phyloP scores from a whole-genome alignment of 2,329 filamentous ascomycete genomes.

The Aspergillus sp. region DNA sequence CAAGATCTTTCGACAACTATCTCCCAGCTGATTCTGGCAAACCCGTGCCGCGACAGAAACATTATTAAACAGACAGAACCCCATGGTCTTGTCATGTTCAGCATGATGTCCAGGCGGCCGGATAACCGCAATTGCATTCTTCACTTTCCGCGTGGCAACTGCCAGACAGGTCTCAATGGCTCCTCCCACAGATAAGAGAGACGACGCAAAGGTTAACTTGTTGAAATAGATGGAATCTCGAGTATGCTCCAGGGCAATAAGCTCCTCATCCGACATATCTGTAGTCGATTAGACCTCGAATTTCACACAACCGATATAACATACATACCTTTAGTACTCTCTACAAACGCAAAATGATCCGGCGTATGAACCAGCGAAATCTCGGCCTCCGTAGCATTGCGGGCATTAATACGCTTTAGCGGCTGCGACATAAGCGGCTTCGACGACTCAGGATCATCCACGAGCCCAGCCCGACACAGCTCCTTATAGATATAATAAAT shows the following conservation, averaged over 20 bases:
- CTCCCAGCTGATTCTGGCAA: slow-evolving; percentile 72
- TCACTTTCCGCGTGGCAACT: slow-evolving; percentile 74
- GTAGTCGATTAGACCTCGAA: slow-evolving; percentile 2
- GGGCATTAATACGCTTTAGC: slow-evolving; percentile 63
- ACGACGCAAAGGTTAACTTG: slow-evolving; percentile 69
- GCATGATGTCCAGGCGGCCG: slow-evolving; percentile 93
- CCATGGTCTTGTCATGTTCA: slow-evolving; percentile 75
- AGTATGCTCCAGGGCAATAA: slow-evolving; percentile 61
- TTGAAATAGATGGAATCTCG: slow-evolving; percentile 78
- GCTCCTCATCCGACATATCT: slow-evolving; percentile 49
- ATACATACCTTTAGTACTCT: slow-evolving; percentile 42
- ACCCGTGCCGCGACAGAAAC: slow-evolving; percentile 86
- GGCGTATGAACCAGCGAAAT: slow-evolving; percentile 70
- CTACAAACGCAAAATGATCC: slow-evolving; percentile 73
- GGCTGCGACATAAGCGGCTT: slow-evolving; percentile 46
- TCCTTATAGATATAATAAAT: slow-evolving; percentile 91
- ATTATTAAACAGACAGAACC: slow-evolving; percentile 97
- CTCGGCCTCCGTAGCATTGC: slow-evolving; percentile 69
- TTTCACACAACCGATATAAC: background rate
- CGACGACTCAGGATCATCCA: slow-evolving; percentile 52
- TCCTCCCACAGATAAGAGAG: slow-evolving; percentile 77
- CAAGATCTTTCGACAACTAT: slow-evolving; percentile 75
- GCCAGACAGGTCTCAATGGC: slow-evolving; percentile 93
- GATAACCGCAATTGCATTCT: slow-evolving; percentile 93
- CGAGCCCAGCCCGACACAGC: slow-evolving; percentile 71